phyloP scores from a whole-genome alignment of 2,329 filamentous ascomycete genomes.

The Lasiodiplodia citricola region DNA sequence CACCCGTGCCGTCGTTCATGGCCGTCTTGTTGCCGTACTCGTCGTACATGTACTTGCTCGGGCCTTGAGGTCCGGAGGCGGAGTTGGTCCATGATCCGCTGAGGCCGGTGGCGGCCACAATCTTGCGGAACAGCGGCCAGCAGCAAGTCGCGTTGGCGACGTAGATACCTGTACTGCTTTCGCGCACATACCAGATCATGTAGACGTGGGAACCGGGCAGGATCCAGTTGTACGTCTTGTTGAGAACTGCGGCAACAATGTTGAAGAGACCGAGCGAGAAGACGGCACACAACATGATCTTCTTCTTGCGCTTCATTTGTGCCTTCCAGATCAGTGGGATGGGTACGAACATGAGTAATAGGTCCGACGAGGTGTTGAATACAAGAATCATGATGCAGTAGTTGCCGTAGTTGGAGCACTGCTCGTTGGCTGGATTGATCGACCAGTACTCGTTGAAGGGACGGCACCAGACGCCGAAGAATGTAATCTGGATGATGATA shows the following conservation, averaged over 20 bases:
- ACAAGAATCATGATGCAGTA: conserved; percentile 30
- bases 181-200: conserved; percentile 57
- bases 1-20: neutral
- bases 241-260: conserved; percentile 55
- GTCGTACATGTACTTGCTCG: conserved; percentile 11
- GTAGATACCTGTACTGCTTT: conserved; percentile 54
- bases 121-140: conserved; percentile 52
- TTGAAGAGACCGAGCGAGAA: conserved; percentile 55
- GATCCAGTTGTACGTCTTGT: conserved; percentile 56
- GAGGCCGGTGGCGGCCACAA: conserved; percentile 35
- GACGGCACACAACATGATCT: conserved; percentile 36
- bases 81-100: conserved; percentile 3
- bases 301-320: conserved; percentile 27
- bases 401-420: conserved; percentile 29
- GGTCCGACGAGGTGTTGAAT: conserved; percentile 31
- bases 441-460: conserved; percentile 32
- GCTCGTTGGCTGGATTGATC: conserved; percentile 24
- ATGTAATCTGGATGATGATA: conserved; percentile 29
- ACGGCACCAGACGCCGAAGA: conserved; percentile 30
- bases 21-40: conserved; percentile 17
- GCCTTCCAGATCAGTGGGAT: conserved; percentile 27
- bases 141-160: conserved; percentile 56
- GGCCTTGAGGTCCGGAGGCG: neutral
- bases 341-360: conserved; percentile 29
- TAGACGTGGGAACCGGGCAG: conserved; percentile 52